phyloP scores from a whole-genome alignment of 768 basidiomycete species.

The Dendrothele bispora region DNA sequence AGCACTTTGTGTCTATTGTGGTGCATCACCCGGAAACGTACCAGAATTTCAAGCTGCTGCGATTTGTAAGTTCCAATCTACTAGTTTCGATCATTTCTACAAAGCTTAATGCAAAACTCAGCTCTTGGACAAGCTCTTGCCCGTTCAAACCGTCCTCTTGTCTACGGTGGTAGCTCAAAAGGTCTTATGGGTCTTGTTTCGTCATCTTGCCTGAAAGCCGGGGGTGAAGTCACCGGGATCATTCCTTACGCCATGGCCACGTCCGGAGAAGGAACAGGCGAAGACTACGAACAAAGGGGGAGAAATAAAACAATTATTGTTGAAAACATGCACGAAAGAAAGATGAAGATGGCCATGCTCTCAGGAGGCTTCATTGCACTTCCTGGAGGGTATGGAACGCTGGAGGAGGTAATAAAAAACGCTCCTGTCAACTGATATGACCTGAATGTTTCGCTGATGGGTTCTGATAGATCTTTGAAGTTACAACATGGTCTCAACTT shows the following conservation, averaged over 20 bases:
- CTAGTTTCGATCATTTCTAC: too few species aligned
- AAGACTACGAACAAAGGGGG: too few species aligned
- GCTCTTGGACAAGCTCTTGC: slow-evolving; percentile 78
- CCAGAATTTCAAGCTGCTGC: too few species aligned
- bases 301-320: slow-evolving; percentile 66
- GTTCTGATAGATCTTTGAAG: slow-evolving; percentile 73
- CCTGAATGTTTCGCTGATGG: too few species aligned
- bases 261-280: slow-evolving; percentile 67
- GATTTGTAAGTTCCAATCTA: too few species aligned
- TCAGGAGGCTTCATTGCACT: slow-evolving; percentile 81
- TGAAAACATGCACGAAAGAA: slow-evolving; percentile 84
- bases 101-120: too few species aligned
- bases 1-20: too few species aligned
- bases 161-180: slow-evolving; percentile 86
- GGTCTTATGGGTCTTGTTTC: slow-evolving; percentile 90
- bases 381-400: slow-evolving; percentile 97
- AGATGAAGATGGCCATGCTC: slow-evolving; percentile 85
- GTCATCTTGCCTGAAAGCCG: slow-evolving; percentile 55
- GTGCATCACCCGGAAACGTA: too few species aligned
- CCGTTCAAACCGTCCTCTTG: slow-evolving; percentile 54
- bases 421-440: too few species aligned
- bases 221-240: slow-evolving; percentile 76
- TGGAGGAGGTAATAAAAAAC: slow-evolving; percentile 70
- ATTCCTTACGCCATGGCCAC: slow-evolving; percentile 75
- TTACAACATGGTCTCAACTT: slow-evolving; percentile 91